phyloP scores from a whole-genome alignment of 139 green algal species.

The Picochlorum sp. region DNA sequence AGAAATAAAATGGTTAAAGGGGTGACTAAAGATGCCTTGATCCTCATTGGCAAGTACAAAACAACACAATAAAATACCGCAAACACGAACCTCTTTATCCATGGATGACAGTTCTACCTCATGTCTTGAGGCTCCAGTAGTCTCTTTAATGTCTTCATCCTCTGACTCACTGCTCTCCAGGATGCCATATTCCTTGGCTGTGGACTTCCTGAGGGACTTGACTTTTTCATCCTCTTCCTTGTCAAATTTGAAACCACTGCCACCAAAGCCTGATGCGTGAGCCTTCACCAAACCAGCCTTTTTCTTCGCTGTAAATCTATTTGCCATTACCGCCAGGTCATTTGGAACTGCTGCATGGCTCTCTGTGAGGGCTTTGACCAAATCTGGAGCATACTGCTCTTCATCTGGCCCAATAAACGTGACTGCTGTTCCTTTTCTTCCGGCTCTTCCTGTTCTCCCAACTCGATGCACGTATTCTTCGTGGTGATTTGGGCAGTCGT shows the following conservation, averaged over 20 bases:
- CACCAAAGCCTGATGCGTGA: slow-evolving; percentile 81
- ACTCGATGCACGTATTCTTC: slow-evolving; percentile 97
- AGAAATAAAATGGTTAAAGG: slow-evolving; percentile 5
- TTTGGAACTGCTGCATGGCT: slow-evolving; percentile 55
- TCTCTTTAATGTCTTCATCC: slow-evolving; percentile 23
- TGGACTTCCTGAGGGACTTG: slow-evolving; percentile 31
- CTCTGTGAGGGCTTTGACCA: slow-evolving; percentile 89
- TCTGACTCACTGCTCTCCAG: slow-evolving; percentile 26
- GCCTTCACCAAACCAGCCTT: slow-evolving; percentile 60
- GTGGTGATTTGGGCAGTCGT: slow-evolving; percentile 94
- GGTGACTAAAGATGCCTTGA: neutral
- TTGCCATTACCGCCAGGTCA: slow-evolving; percentile 59
- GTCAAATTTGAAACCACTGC: slow-evolving; percentile 94
- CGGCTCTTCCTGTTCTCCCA: slow-evolving; percentile 67
- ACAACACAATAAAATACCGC: neutral
- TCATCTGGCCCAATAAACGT: slow-evolving; percentile 90
- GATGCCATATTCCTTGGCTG: slow-evolving; percentile 43
- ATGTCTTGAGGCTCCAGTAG: neutral
- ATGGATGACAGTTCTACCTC: neutral
- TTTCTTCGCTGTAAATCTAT: slow-evolving; percentile 63
- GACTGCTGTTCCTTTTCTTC: slow-evolving; percentile 52
- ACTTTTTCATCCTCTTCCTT: slow-evolving; percentile 64
- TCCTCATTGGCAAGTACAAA: neutral
- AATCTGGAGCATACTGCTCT: slow-evolving; percentile 83
- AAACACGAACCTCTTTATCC: neutral